A percentile compares a stretch with the other conserved stretches of the same genome.
These are phyloP conservation scores for Colletotrichum sp. DNA, from an alignment of 2,329 filamentous ascomycete genomes.

Conservation along the genomic window DNA sequence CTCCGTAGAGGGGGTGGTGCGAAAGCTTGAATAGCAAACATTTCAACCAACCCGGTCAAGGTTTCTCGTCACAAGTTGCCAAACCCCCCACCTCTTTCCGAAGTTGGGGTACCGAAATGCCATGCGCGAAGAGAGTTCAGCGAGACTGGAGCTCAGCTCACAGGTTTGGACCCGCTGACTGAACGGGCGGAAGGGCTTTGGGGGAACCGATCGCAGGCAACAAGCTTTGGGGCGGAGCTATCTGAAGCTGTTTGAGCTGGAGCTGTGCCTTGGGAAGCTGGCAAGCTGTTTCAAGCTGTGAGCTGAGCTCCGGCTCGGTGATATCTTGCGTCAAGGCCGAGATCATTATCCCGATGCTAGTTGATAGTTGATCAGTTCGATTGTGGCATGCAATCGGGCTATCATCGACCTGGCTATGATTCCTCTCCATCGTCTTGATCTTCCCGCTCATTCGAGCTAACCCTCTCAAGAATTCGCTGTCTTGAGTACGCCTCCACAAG, in stretches of 20 bases:
- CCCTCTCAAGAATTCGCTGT: background rate
- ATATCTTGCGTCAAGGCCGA: background rate
- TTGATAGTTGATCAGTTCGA: background rate
- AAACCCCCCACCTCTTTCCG: background rate
- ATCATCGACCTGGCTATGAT: background rate
- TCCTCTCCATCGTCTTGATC: background rate
- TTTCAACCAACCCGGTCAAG: background rate
- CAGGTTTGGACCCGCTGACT: background rate
- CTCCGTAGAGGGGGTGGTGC: background rate
- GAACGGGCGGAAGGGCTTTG: background rate
- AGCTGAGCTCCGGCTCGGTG: background rate
- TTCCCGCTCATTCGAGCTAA: background rate
- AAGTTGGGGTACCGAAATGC: background rate
- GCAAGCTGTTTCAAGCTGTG: background rate
- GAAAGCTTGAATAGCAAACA: background rate
- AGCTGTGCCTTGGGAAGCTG: background rate
- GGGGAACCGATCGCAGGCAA: background rate
- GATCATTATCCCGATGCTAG: background rate
- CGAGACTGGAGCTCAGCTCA: background rate
- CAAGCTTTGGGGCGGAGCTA: background rate
- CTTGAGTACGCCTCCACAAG: conserved; percentile 12
- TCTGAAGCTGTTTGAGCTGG: background rate
- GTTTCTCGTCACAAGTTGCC: background rate
- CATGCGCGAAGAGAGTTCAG: background rate
- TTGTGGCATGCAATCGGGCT: background rate